These are phyloP conservation scores for Auriscalpium vulgare DNA, from an alignment of 768 basidiomycete species.

Conservation along the genomic window DNA sequence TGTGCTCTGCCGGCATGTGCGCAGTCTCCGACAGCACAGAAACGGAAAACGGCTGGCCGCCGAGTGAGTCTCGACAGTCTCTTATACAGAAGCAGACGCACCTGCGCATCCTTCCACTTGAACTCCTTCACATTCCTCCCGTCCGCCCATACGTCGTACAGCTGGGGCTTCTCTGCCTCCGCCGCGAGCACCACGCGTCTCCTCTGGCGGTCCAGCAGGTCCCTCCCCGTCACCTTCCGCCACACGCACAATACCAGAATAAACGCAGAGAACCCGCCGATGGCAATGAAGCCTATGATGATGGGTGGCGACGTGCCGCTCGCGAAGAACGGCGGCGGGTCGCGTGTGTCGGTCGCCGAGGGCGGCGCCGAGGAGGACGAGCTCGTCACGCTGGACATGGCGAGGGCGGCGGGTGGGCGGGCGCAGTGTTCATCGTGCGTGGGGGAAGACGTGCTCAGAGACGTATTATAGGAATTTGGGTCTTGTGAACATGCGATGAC, in stretches of 20 bases:
- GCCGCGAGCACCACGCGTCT: not conserved
- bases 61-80: not conserved
- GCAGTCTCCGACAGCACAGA: not conserved
- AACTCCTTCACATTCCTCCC: not conserved
- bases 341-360: not conserved
- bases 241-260: slow-evolving; percentile 3
- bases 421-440: not conserved
- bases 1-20: too few species aligned
- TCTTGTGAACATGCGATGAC: not conserved
- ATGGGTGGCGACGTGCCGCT: slow-evolving; percentile 1
- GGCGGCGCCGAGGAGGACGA: not conserved
- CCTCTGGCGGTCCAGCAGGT: not conserved
- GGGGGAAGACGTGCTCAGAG: not conserved
- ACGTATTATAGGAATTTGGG: not conserved
- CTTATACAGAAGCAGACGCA: not conserved
- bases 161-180: not conserved
- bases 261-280: slow-evolving; percentile 1
- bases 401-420: not conserved
- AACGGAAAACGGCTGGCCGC: slow-evolving; percentile 5
- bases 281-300: slow-evolving; percentile 7
- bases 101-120: slow-evolving; percentile 6
- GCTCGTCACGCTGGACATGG: not conserved
- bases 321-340: not conserved
- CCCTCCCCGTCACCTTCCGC: not conserved
- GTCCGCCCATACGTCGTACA: slow-evolving; percentile 10